A percentile compares a stretch with the other conserved stretches of the same genome.
Evolutionary conservation across 352 stramenopile species (phyloP).

Genomic region (Pythium angustatum): DNA sequence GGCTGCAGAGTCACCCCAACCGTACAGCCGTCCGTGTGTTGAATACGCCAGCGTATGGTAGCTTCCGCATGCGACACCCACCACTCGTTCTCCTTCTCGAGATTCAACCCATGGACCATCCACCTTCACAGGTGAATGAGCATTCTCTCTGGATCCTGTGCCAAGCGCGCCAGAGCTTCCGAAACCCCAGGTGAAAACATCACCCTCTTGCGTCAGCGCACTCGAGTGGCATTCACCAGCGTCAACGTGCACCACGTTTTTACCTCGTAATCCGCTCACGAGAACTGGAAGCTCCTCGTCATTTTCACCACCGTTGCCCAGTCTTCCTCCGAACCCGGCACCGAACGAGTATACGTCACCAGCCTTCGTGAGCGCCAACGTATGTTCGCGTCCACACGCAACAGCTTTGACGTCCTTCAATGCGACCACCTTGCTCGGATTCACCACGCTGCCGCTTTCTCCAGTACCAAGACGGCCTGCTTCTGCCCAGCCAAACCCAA

Average conservation of each 20-base stretch:
- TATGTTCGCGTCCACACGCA: slow-evolving; percentile 84
- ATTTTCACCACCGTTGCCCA: slow-evolving; percentile 64
- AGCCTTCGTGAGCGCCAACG: slow-evolving; percentile 52
- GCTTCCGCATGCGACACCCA: slow-evolving; percentile 61
- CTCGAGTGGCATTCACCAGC: slow-evolving; percentile 84
- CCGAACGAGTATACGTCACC: slow-evolving; percentile 73
- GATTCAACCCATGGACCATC: slow-evolving; percentile 34
- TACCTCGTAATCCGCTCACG: slow-evolving; percentile 37
- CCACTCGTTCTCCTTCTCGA: slow-evolving; percentile 24
- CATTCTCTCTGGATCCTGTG: slow-evolving; percentile 60
- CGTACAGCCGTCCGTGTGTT: slow-evolving; percentile 54
- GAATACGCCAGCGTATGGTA: slow-evolving; percentile 75
- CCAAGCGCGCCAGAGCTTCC: slow-evolving; percentile 80
- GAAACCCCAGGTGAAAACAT: slow-evolving; percentile 88
- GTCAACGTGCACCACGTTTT: slow-evolving; percentile 52
- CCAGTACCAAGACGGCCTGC: slow-evolving; percentile 79
- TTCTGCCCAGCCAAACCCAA: slow-evolving; percentile 85
- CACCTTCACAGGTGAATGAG: slow-evolving; percentile 42
- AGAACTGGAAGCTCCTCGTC: slow-evolving; percentile 58
- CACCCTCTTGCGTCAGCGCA: slow-evolving; percentile 56
- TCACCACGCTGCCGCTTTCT: slow-evolving; percentile 64
- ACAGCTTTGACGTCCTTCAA: slow-evolving; percentile 54
- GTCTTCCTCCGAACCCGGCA: slow-evolving; percentile 71
- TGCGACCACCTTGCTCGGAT: slow-evolving; percentile 54
- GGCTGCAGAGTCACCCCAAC: slow-evolving; percentile 76